These are phyloP conservation scores for Hyphopichia burtonii DNA, from an alignment of 1,139 yeast genomes.

Conservation along the genomic window DNA sequence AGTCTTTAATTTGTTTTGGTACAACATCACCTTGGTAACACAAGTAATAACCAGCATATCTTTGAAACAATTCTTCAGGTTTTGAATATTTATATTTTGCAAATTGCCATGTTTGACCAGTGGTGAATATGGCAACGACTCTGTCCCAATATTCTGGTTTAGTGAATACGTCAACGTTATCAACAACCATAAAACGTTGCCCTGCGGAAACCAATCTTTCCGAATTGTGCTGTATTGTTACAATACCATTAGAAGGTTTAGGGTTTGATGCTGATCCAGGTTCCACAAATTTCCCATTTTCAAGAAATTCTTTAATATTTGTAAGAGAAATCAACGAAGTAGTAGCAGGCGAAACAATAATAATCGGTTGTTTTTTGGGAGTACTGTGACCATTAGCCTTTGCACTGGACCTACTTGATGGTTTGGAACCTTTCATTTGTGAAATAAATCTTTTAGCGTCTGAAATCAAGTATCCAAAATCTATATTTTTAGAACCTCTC, in stretches of 20 bases:
- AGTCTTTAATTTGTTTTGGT: conserved; percentile 71
- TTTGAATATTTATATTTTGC: conserved; percentile 79
- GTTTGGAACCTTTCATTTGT: conserved; percentile 47
- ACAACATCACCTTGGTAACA: conserved; percentile 76
- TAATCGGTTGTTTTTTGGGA: conserved; percentile 76
- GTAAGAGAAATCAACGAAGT: conserved; percentile 80
- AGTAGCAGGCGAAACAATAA: conserved; percentile 90
- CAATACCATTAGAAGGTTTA: conserved; percentile 43
- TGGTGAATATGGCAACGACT: conserved; percentile 91
- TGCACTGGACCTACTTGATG: conserved; percentile 12
- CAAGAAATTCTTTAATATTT: conserved; percentile 80
- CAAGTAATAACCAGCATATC: conserved; percentile 79
- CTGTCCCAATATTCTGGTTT: conserved; percentile 98
- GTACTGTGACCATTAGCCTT: conserved; percentile 13
- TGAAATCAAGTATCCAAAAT: conserved; percentile 69
- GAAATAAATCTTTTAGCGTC: conserved; percentile 67
- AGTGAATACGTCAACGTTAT: conserved; percentile 81
- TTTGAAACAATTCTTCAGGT: conserved; percentile 79
- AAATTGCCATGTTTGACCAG: conserved; percentile 98
- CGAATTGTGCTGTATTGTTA: conserved; percentile 55
- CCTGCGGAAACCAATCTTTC: conserved; percentile 55
- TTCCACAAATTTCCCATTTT: conserved; percentile 68
- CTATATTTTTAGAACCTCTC: conserved; percentile 73
- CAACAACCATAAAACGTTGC: conserved; percentile 73
- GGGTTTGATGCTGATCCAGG: conserved; percentile 43